phyloP scores from a whole-genome alignment of 345 rosid genomes.

The Rhizophora mangle region DNA sequence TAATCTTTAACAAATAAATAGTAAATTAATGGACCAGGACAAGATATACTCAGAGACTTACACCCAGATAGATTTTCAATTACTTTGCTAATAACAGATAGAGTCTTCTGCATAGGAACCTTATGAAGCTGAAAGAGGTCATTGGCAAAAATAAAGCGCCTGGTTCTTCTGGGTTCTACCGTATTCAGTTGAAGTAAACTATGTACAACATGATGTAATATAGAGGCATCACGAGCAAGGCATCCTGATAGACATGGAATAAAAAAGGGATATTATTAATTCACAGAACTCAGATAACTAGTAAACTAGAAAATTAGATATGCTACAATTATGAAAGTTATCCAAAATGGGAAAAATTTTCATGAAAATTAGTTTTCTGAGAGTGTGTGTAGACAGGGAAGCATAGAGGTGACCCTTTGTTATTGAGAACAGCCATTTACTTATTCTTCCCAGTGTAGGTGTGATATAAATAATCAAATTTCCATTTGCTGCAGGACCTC shows the following conservation, averaged over 20 bases:
- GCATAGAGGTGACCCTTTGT: neutral
- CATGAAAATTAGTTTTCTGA: neutral
- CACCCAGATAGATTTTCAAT: constrained; percentile 78
- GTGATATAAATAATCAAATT: no score
- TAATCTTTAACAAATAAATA: neutral
- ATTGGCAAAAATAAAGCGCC: constrained; percentile 67
- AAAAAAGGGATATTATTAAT: constrained; percentile 9
- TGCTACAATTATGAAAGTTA: neutral
- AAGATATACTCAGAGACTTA: constrained; percentile 39
- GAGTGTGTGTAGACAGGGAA: neutral
- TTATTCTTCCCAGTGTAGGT: no score
- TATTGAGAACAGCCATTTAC: no score
- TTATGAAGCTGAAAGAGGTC: constrained; percentile 84
- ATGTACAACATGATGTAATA: constrained; percentile 65
- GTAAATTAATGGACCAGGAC: neutral
- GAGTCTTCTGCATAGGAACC: constrained; percentile 67
- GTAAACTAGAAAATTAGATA: neutral
- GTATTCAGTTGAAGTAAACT: constrained; percentile 61
- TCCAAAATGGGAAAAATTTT: neutral
- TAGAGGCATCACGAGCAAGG: constrained; percentile 79
- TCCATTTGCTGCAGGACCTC: no score
- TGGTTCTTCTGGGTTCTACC: constrained; percentile 53
- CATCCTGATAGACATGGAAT: constrained; percentile 50
- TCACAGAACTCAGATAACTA: constrained; percentile 6
- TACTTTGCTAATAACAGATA: constrained; percentile 65